Evolutionary conservation across 495 filamentous ascomycete genomes (phyloP).

Genomic region (Talaromyces nanjingensis): DNA sequence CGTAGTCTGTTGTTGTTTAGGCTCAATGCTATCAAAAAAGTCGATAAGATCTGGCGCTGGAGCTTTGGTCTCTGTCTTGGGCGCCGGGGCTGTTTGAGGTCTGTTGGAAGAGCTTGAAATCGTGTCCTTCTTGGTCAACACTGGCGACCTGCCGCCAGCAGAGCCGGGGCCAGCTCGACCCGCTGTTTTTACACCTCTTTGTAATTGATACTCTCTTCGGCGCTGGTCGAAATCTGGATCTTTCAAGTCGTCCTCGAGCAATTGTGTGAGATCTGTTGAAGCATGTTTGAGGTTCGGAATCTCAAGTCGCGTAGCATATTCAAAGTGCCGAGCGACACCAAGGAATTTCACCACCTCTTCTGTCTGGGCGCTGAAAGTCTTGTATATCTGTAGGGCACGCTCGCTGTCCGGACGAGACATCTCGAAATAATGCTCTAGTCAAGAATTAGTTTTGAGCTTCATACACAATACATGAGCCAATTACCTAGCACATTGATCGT

Average conservation of each 20-base stretch:
- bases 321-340: conserved; percentile 77
- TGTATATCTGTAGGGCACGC: conserved; percentile 87
- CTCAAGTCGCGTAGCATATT: conserved; percentile 84
- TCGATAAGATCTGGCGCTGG: conserved; percentile 86
- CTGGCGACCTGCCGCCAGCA: conserved; percentile 2
- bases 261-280: conserved; percentile 78
- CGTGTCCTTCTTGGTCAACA: not conserved
- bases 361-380: conserved; percentile 86
- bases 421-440: conserved; percentile 89
- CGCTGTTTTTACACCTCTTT: conserved; percentile 72
- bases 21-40: conserved; percentile 96
- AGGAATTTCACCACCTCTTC: conserved; percentile 89
- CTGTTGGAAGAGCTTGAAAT: conserved; percentile 8
- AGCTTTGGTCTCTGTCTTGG: conserved; percentile 42
- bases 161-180: conserved; percentile 31
- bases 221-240: conserved; percentile 96
- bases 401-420: conserved; percentile 94
- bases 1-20: conserved; percentile 74
- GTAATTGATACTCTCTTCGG: conserved; percentile 79
- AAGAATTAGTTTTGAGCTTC: conserved; percentile 14
- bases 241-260: conserved; percentile 90
- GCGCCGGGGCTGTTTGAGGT: conserved; percentile 20
- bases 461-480: conserved; percentile 10
- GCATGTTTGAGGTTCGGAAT: conserved; percentile 98
- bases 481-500: conserved; percentile 95